Percentiles rank a stretch among this genome's conserved stretches.
Conservation (phyloP, 2,329 filamentous ascomycete species). For the Aspergillus fijiensis region DNA sequence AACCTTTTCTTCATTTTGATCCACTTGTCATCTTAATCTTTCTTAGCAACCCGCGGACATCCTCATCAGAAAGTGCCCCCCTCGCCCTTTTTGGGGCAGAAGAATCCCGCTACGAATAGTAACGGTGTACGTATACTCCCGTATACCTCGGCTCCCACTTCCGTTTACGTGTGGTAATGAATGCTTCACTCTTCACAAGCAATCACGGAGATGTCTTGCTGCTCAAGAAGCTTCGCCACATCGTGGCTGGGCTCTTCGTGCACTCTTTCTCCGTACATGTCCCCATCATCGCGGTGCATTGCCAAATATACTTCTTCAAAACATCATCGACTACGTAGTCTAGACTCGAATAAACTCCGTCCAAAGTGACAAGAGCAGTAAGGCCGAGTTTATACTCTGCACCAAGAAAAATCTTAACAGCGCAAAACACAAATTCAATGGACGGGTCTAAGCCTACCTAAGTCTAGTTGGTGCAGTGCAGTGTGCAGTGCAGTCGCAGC, state of each 20-base stretch:
- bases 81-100: not conserved
- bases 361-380: too few relatives aligned
- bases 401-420: not conserved
- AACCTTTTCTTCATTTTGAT: not conserved
- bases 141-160: not conserved
- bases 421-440: too few relatives aligned
- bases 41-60: not conserved
- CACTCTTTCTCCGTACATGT: not conserved
- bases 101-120: not conserved
- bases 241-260: not conserved
- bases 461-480: not conserved
- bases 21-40: not conserved
- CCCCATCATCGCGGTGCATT: not conserved
- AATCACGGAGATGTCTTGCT: not conserved
- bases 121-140: not conserved
- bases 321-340: not conserved
- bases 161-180: not conserved
- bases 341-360: not conserved
- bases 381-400: not conserved
- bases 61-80: too few relatives aligned
- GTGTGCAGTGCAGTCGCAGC: not conserved
- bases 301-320: not conserved
- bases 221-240: not conserved
- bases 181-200: too few relatives aligned
- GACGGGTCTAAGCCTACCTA: too few relatives aligned